phyloP scores from a whole-genome alignment of 768 basidiomycete genomes.

The Sporobolomyces roseus region DNA sequence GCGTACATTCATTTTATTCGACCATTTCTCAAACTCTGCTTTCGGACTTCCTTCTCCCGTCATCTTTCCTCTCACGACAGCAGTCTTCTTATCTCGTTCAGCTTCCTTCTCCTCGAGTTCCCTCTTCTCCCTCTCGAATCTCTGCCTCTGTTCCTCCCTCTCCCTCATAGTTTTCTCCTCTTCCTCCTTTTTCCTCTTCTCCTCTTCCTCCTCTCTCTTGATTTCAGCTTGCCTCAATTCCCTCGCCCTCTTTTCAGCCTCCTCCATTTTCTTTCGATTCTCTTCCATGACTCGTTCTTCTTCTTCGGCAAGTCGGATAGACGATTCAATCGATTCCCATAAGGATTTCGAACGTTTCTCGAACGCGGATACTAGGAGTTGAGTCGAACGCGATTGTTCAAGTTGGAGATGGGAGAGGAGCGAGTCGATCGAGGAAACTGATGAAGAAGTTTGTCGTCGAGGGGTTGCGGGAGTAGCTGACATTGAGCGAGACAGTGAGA shows the following conservation, averaged over 20 bases:
- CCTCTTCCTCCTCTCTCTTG: slow-evolving; percentile 18
- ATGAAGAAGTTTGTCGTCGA: neutral
- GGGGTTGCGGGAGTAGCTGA: slow-evolving; percentile 10
- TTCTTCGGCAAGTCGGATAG: slow-evolving; percentile 24
- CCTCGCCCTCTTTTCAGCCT: neutral
- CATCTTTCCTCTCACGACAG: slow-evolving; percentile 48
- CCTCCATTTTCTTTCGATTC: slow-evolving; percentile 18
- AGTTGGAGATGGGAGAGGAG: slow-evolving; percentile 32
- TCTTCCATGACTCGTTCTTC: slow-evolving; percentile 30
- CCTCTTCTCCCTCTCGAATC: slow-evolving; percentile 45
- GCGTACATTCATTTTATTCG: slow-evolving; percentile 48
- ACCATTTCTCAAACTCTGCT: slow-evolving; percentile 50
- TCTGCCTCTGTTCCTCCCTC: slow-evolving; percentile 39
- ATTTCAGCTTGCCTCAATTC: neutral
- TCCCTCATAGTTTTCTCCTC: slow-evolving; percentile 1
- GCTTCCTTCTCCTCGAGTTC: slow-evolving; percentile 22
- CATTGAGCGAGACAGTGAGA: slow-evolving; percentile 31
- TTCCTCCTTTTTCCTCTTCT: neutral
- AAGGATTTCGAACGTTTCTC: slow-evolving; percentile 34
- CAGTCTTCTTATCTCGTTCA: slow-evolving; percentile 45
- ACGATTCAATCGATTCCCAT: slow-evolving; percentile 38
- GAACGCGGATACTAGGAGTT: slow-evolving; percentile 30
- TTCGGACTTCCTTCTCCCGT: slow-evolving; percentile 27
- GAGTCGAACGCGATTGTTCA: slow-evolving; percentile 6
- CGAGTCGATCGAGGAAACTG: slow-evolving; percentile 14